These are phyloP conservation scores for Rutstroemia sp. DNA, from an alignment of 2,329 filamentous ascomycete genomes.

Conservation along the genomic window DNA sequence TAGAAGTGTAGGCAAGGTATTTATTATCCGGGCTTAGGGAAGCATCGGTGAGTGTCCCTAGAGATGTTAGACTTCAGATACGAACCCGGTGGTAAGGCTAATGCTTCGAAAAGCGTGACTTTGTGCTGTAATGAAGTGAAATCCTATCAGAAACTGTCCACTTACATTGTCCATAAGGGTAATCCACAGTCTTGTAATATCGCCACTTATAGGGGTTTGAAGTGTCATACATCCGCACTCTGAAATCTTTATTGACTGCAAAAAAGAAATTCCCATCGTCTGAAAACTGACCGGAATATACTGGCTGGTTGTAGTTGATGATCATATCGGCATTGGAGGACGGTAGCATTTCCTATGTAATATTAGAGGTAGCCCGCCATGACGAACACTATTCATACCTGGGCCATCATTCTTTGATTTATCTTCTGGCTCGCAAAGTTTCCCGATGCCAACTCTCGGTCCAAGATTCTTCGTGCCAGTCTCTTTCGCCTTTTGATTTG, in stretches of 20 bases:
- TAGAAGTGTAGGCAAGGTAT: slow-evolving; percentile 86
- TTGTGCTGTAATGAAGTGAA: too few relatives aligned
- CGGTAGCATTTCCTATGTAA: slow-evolving; percentile 64
- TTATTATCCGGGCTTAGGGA: slow-evolving; percentile 86
- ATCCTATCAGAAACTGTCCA: neutral
- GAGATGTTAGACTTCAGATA: neutral
- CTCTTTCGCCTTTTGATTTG: slow-evolving; percentile 38
- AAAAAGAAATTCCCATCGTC: slow-evolving; percentile 98
- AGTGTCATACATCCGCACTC: slow-evolving; percentile 94
- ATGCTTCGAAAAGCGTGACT: too few relatives aligned
- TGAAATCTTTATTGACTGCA: slow-evolving; percentile 84
- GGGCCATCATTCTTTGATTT: slow-evolving; percentile 59
- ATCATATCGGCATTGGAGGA: slow-evolving; percentile 73
- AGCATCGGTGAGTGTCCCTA: slow-evolving; percentile 87
- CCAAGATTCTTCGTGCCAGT: slow-evolving; percentile 64
- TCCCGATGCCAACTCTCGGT: slow-evolving; percentile 72
- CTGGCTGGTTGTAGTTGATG: slow-evolving; percentile 76
- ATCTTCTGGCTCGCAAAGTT: slow-evolving; percentile 49
- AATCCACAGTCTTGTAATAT: slow-evolving; percentile 85
- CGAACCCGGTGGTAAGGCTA: too few relatives aligned
- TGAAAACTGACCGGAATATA: slow-evolving; percentile 94
- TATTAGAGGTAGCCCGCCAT: neutral
- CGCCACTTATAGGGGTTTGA: slow-evolving; percentile 93
- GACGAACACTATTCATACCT: slow-evolving; percentile 38
- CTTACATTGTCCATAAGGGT: slow-evolving; percentile 63